phyloP scores from a whole-genome alignment of 1,284 basidiomycete genomes.

The Ustilago tritici region DNA sequence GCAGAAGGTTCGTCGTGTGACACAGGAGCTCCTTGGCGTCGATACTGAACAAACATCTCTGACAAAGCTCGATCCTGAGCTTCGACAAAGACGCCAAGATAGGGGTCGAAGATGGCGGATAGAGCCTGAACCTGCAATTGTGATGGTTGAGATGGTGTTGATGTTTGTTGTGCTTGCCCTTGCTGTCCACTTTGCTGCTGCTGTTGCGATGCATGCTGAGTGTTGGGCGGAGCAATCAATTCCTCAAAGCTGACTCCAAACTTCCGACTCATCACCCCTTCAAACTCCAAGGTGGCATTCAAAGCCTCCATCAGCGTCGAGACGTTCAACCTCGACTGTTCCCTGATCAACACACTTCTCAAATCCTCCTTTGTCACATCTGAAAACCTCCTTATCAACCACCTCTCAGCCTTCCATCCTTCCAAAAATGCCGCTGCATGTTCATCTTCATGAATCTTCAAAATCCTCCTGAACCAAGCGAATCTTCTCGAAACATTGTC shows the following conservation, averaged over 20 bases:
- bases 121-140: constrained; percentile 57
- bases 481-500: constrained; percentile 94
- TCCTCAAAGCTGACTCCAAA: constrained; percentile 53
- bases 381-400: constrained; percentile 60
- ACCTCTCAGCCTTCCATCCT: constrained; percentile 61
- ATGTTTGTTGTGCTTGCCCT: constrained; percentile 5
- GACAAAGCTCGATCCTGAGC: constrained; percentile 83
- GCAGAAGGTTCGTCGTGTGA: constrained; percentile 24
- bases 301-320: constrained; percentile 63
- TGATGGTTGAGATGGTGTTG: background rate
- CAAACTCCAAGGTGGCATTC: constrained; percentile 65
- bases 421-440: constrained; percentile 71
- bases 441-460: constrained; percentile 88
- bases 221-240: constrained; percentile 28
- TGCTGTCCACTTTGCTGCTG: constrained; percentile 14
- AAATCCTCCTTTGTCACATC: constrained; percentile 67
- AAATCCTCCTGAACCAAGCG: constrained; percentile 93
- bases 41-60: constrained; percentile 58
- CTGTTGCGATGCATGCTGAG: background rate
- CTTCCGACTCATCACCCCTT: constrained; percentile 55
- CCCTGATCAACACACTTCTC: constrained; percentile 62
- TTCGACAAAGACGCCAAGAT: constrained; percentile 92
- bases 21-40: constrained; percentile 38
- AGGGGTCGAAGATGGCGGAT: constrained; percentile 87
- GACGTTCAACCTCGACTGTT: constrained; percentile 60